Evolutionary conservation across 495 filamentous ascomycete species (phyloP), one percentile per base, ranked within the genome.

Genomic region (Penicillium salamii): DNA sequence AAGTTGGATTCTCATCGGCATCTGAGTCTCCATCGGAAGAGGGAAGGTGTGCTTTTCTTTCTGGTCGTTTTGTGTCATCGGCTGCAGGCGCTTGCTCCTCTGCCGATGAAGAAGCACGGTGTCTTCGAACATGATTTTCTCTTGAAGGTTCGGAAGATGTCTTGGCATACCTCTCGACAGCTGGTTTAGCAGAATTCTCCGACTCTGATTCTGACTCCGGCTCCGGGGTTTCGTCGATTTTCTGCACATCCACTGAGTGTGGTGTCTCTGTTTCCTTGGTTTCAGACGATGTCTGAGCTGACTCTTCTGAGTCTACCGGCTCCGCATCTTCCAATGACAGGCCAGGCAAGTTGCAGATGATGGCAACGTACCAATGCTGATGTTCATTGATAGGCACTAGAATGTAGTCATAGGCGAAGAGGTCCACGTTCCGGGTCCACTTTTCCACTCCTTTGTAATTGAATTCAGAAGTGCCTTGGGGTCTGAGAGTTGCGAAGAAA

Each of bases 301-400:
- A 7, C 24, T 59, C 55, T 26, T 63, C 46, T 19, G 50, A 43
- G 17, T 39, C 33, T 12, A 26, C 46, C 9, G 46, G 5, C 8
- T 59, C 56, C 24, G 46, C 46, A 11, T 35, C 2, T 5, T 61
- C 66, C 53, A 61, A 74, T 55, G 62, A 62, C 43, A 69, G 79
- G 55, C 46, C 78, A 70, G 50, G 85, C 3, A 92, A 77, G 59
- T 97, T 96, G 81, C 89, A 96, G 26, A 97, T 96, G 47, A 98
- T 91, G 11, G 90, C 93, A 58, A 97, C 70, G 69, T 93, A 97
- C 93, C 93, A 98, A 63, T 98, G 93, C 15, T 71, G 70, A 59
- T 78, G 68, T 55, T 97, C 88, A 60, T 95, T 92, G 64, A 98
- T 88, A 0, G 93, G 93, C 13, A 98, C 87, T 4, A 97, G 76